These are phyloP conservation scores for Torrubiellomyces zombiae DNA, from an alignment of 2,329 filamentous ascomycete genomes.

Conservation along the genomic window DNA sequence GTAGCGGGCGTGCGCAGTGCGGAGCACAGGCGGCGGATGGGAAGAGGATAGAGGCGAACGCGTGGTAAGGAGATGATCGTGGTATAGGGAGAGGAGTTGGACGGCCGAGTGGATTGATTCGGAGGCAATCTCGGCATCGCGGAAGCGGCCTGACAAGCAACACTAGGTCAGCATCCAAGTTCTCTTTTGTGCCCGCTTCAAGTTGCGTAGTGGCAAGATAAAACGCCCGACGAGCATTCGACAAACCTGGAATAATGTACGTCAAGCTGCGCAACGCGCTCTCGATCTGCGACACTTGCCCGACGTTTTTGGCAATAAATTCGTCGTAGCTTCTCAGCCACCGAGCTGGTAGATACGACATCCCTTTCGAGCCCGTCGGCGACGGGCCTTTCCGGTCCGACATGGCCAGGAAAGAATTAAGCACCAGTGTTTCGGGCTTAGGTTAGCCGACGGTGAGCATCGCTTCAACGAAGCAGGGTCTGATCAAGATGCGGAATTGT, in stretches of 20 bases:
- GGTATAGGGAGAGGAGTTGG: conserved; percentile 80
- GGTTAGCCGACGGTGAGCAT: no score
- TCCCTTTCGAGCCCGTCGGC: no score
- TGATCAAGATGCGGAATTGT: no score
- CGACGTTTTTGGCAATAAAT: conserved; percentile 89
- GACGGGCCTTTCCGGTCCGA: no score
- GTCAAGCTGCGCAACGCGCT: conserved; percentile 81
- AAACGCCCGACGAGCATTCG: no score
- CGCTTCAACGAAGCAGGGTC: no score
- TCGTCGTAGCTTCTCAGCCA: conserved; percentile 63
- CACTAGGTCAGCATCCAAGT: background rate
- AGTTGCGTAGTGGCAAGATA: no score
- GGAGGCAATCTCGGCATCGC: conserved; percentile 86
- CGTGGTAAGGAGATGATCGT: conserved; percentile 69
- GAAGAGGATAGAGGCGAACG: conserved; percentile 35
- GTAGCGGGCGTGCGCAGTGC: conserved; percentile 46
- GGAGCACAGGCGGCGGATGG: conserved; percentile 31
- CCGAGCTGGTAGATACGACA: conserved; percentile 44
- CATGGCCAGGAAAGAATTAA: no score
- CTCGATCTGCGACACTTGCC: conserved; percentile 89
- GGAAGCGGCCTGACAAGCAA: conserved; percentile 46
- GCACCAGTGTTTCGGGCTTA: no score
- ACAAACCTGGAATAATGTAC: conserved; percentile 87
- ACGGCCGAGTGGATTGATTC: conserved; percentile 82
- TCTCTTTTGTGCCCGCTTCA: background rate